Percentiles rank a stretch among this genome's conserved stretches.
Evolutionary conservation across 2,329 filamentous ascomycete species (phyloP).

Genomic region (Alternaria sp.): DNA sequence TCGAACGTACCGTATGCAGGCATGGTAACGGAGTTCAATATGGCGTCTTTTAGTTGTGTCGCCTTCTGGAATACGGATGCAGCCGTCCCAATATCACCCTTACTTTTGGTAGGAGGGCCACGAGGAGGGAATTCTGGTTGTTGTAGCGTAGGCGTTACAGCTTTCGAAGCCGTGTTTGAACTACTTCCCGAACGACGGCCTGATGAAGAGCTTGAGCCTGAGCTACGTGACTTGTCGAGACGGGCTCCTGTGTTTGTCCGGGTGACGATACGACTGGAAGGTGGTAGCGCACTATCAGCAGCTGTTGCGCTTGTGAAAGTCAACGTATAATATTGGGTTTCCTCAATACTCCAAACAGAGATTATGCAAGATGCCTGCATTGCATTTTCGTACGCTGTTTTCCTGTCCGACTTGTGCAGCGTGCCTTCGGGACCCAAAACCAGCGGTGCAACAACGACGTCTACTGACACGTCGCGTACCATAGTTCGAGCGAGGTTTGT

Average conservation of each 20-base stretch:
- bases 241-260: slow-evolving; percentile 48
- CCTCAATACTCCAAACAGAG: slow-evolving; percentile 75
- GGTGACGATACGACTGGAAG: slow-evolving; percentile 54
- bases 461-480: slow-evolving; percentile 69
- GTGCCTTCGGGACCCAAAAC: slow-evolving; percentile 19
- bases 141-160: slow-evolving; percentile 64
- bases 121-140: slow-evolving; percentile 71
- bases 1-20: slow-evolving; percentile 66
- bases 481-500: slow-evolving; percentile 52
- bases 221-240: slow-evolving; percentile 47
- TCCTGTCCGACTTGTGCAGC: slow-evolving; percentile 26
- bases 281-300: slow-evolving; percentile 24
- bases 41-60: slow-evolving; percentile 77
- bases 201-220: slow-evolving; percentile 53
- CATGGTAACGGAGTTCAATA: slow-evolving; percentile 77
- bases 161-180: slow-evolving; percentile 50
- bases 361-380: slow-evolving; percentile 78
- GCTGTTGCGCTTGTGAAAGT: slow-evolving; percentile 71
- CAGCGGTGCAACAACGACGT: slow-evolving; percentile 69
- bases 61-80: slow-evolving; percentile 77
- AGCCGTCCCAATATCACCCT: slow-evolving; percentile 61
- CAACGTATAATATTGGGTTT: slow-evolving; percentile 74
- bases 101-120: slow-evolving; percentile 67
- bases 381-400: slow-evolving; percentile 37
- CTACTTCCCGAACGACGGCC: slow-evolving; percentile 40